Percentiles rank a stretch among this genome's conserved stretches.
These are phyloP conservation scores for Trapa bicornis DNA, from an alignment of 345 rosid genomes.

Conservation along the genomic window DNA sequence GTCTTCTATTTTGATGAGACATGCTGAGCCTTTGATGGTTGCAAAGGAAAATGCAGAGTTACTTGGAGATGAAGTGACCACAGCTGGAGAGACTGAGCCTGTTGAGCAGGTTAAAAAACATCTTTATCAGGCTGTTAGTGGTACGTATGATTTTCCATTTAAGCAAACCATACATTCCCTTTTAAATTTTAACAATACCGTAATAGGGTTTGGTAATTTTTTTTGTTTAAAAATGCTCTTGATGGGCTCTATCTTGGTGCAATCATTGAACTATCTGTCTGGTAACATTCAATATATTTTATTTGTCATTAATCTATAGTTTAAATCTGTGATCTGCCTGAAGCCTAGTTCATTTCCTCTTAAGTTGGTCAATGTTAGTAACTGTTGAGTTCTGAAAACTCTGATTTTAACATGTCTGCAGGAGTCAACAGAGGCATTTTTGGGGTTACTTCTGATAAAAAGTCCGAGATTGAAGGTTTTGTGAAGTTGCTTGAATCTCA, in stretches of 20 bases:
- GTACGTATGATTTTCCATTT: neutral
- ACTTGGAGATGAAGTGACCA: neutral
- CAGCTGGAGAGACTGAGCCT: slow-evolving; percentile 4
- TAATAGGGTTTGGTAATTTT: neutral
- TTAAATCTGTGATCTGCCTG: neutral
- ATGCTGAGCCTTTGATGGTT: neutral
- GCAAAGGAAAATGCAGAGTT: neutral
- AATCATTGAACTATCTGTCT: neutral
- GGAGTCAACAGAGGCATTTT: slow-evolving; percentile 79
- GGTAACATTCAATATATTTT: neutral
- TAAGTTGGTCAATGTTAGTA: neutral
- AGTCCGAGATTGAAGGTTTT: slow-evolving; percentile 44
- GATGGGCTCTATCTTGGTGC: neutral
- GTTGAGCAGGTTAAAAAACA: neutral
- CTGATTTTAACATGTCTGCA: slow-evolving; percentile 7
- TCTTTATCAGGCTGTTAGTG: slow-evolving; percentile 7
- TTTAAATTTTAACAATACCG: neutral
- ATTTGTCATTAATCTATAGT: neutral
- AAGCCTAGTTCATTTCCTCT: neutral
- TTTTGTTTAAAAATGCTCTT: neutral
- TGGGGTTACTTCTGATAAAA: slow-evolving; percentile 56
- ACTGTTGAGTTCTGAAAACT: neutral
- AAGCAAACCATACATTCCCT: neutral
- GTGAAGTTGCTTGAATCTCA: slow-evolving; percentile 57
- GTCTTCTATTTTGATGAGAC: neutral